Evolutionary conservation across 2,329 filamentous ascomycete species (phyloP), one percentile per base, ranked within the genome.

Genomic region (Leptographium lundbergii): DNA sequence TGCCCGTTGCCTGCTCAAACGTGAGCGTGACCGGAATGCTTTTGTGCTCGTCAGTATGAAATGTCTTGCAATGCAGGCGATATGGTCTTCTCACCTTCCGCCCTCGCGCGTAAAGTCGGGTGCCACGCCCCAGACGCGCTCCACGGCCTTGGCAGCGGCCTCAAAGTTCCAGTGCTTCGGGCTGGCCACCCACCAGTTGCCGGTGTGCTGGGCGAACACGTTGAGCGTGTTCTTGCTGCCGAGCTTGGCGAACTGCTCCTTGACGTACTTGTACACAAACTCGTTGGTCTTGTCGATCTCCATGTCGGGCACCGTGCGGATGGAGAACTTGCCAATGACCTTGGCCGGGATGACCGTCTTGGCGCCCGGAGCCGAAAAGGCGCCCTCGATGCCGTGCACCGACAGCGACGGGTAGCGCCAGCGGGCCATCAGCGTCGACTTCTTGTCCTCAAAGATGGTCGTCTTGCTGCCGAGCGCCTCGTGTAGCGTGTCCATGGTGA

Each of bases 141-240:
- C 87, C 39, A 94, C 91, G n/a, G 94, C 94, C 81, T 96, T 97
- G 69, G 87, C 84, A 17, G 94, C 94, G 29, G 92, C 92, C 34
- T 85, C 82, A 76, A 97, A 99, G 81, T 99, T 99, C 91, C 94
- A 97, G 81, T 99, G 92, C 76, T 95, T 94, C 34, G 94, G 92
- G 69, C 88, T 91, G 54, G 95, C 91, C 54, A 95, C 91, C 94
- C 94, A 99, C 94, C 94, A 99, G 76, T 96, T 96, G 66, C 94
- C 94, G 61, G 85, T 86, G 77, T 99, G 94, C 74, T 92, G 86
- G 60, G 91, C 80, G 69, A 80, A 85, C 57, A 91, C 85, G 67
- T 89, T 88, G 69, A 95, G 74, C 19, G 80, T 91, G 79, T 99
- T 99, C 81, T 99, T 99, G 74, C 87, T 94, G 65, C 84, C 82